Conservation (phyloP, 1,139 yeast species). For the Geotrichum armillariae region DNA sequence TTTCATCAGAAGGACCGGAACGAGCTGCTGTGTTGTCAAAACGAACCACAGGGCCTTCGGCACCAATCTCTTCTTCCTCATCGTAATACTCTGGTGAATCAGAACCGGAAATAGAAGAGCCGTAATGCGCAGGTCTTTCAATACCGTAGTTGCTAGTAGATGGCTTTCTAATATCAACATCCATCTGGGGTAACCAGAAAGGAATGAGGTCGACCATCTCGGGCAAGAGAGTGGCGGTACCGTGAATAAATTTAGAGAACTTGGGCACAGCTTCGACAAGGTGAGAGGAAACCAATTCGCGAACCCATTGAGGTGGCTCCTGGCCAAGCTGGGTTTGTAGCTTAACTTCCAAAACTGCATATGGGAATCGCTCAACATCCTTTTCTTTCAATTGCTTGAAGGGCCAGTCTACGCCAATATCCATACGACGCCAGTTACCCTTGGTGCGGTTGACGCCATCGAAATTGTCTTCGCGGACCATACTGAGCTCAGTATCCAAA, state of each 20-base stretch:
- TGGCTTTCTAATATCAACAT: slow-evolving; percentile 90
- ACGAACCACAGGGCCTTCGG: slow-evolving; percentile 26
- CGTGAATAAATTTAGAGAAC: slow-evolving; percentile 95
- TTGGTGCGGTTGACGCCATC: slow-evolving; percentile 90
- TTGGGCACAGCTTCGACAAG: slow-evolving; percentile 97
- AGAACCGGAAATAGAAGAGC: slow-evolving; percentile 36
- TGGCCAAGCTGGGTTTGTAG: slow-evolving; percentile 97
- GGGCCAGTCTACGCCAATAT: slow-evolving; percentile 96
- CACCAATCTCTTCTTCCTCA: slow-evolving; percentile 44
- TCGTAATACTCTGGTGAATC: slow-evolving; percentile 48
- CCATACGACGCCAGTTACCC: slow-evolving; percentile 97
- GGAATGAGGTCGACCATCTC: slow-evolving; percentile 83
- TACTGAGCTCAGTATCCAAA: slow-evolving; percentile 88
- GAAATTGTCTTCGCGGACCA: slow-evolving; percentile 96
- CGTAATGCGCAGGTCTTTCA: slow-evolving; percentile 53
- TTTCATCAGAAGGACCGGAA: slow-evolving; percentile 31
- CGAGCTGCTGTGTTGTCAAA: slow-evolving; percentile 31
- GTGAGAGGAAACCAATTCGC: slow-evolving; percentile 87
- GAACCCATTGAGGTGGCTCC: slow-evolving; percentile 97
- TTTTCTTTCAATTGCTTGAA: slow-evolving; percentile 78
- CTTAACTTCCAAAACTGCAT: slow-evolving; percentile 95
- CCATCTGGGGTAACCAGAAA: slow-evolving; percentile 99
- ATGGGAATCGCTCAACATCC: slow-evolving; percentile 91
- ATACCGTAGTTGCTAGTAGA: slow-evolving; percentile 67
- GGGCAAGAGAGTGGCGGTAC: slow-evolving; percentile 84